Base-by-base conservation (phyloP, 2,329 filamentous ascomycete genomes). In the Cryphonectria naterciae region DNA sequence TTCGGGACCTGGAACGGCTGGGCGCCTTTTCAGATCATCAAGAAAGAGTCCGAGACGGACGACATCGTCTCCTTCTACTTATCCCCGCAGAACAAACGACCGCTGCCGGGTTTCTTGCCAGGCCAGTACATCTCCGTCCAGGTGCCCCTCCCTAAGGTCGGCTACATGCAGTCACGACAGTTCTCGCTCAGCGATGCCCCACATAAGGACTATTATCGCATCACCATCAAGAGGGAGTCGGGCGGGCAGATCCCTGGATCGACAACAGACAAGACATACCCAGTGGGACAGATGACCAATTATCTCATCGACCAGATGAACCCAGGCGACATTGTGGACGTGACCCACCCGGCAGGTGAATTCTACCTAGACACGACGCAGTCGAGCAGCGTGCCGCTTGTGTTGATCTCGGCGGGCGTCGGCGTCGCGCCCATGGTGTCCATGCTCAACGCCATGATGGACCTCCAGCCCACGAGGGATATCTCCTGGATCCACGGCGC, bases 31-130 rank as follows among this genome's bases (percentile, higher is more conserved):
- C 86, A 83, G 67, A 88, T 94, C 71, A 83, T 83, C 64, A 82
- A 86, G 69, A 93, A 92, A 80, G 86, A 90, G 61, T 83, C 84
- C 68, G 92, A 94, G 79, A 86, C 88, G 1, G 87, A 89, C 3
- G 88, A 91, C 73, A 91, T 94, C 73, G 90, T 86, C 60, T 92
- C 90, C 0, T 93, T 93, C 79, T 90, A 92, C 76, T 85, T 94
- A 19, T 84, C 86, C 67, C 91, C 92, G 0, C 83, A 87, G 8
- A 90, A 93, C 73, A 85, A 83, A 52, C 80, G 85, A 73, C 82
- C 83, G n/a, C 82, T 94, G 56, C 91, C 91, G 0, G 61, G 77
- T 0, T 94, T 88, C 83, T 83, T 86, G 70, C 91, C 92, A 0
- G 92, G 92, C 49, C 92, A 94, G 80, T 94, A 93, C 77, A 85